phyloP scores from a whole-genome alignment of 352 stramenopile genomes.

The Pythium volutum region DNA sequence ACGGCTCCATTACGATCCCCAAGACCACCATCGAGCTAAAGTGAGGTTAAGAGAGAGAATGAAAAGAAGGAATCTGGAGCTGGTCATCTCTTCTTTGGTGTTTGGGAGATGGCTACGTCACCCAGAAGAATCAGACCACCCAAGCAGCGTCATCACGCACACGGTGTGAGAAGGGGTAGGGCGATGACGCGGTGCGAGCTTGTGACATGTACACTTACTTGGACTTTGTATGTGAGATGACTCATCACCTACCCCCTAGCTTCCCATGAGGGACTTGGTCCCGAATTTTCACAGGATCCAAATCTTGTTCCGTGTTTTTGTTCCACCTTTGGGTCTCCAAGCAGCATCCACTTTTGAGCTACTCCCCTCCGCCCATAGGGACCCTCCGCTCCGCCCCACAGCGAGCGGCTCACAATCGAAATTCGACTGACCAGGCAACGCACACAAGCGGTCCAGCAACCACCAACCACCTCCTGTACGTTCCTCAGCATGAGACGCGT shows the following conservation, averaged over 20 bases:
- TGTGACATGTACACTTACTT: conserved; percentile 18
- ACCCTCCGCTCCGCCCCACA: not conserved
- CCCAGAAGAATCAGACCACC: conserved; percentile 4
- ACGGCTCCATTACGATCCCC: conserved; percentile 33
- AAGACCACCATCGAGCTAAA: conserved; percentile 50
- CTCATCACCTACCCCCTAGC: not conserved
- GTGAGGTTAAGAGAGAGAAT: not conserved
- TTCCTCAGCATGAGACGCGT: not conserved
- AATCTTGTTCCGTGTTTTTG: conserved; percentile 20
- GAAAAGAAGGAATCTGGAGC: not conserved
- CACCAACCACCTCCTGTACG: conserved; percentile 5
- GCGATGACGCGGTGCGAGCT: not conserved
- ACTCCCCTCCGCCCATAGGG: not conserved
- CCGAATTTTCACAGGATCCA: conserved; percentile 12
- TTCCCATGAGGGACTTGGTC: conserved; percentile 5
- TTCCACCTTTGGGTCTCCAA: conserved; percentile 21
- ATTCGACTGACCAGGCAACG: conserved; percentile 16
- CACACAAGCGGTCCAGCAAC: conserved; percentile 9
- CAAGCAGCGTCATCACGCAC: conserved; percentile 15
- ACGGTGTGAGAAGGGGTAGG: conserved; percentile 7
- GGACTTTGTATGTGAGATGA: conserved; percentile 6
- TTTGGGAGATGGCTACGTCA: conserved; percentile 14
- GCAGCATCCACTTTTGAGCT: conserved; percentile 10
- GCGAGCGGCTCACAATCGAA: conserved; percentile 15
- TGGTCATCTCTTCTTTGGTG: conserved; percentile 14